Evolutionary conservation across 1,284 basidiomycete genomes (phyloP).

Genomic region (Heterobasidion annosum): DNA sequence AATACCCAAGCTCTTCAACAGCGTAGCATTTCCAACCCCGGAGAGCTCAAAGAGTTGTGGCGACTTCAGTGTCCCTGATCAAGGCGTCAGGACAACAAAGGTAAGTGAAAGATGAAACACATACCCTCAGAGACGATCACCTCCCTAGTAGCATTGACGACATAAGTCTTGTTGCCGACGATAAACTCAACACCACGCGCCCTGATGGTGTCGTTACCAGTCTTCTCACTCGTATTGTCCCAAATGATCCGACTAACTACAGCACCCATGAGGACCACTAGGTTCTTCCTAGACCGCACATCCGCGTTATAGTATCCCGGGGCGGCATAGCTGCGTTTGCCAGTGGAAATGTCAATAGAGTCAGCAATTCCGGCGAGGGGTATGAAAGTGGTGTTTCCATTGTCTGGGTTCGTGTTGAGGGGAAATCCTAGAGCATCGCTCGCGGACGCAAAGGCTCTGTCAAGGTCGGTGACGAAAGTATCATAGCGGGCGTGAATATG

Average conservation of each 20-base stretch:
- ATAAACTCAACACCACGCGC: slow-evolving; percentile 9
- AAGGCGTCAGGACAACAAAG: not conserved
- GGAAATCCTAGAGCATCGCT: slow-evolving; percentile 3
- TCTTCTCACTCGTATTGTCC: not conserved
- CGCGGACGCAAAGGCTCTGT: slow-evolving; percentile 8
- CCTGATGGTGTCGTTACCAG: not conserved
- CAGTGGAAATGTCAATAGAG: slow-evolving; percentile 6
- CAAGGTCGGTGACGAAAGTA: slow-evolving; percentile 10
- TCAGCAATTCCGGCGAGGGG: slow-evolving; percentile 9
- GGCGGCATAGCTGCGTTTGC: slow-evolving; percentile 10
- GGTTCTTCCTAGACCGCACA: not conserved
- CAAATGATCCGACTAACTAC: slow-evolving; percentile 7
- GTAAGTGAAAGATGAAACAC: not conserved
- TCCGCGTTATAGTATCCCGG: slow-evolving; percentile 8
- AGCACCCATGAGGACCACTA: slow-evolving; percentile 8
- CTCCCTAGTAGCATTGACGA: slow-evolving; percentile 6
- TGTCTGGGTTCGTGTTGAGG: slow-evolving; percentile 10
- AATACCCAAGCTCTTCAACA: slow-evolving; percentile 8
- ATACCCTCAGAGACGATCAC: slow-evolving; percentile 1
- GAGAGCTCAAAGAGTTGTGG: slow-evolving; percentile 12
- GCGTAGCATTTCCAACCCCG: slow-evolving; percentile 8
- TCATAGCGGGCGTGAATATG: slow-evolving; percentile 10
- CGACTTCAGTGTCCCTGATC: slow-evolving; percentile 9
- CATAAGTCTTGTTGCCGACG: slow-evolving; percentile 4
- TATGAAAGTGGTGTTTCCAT: slow-evolving; percentile 7